Conservation (phyloP, 495 filamentous ascomycete species). For the Hypoxylon perforatum region DNA sequence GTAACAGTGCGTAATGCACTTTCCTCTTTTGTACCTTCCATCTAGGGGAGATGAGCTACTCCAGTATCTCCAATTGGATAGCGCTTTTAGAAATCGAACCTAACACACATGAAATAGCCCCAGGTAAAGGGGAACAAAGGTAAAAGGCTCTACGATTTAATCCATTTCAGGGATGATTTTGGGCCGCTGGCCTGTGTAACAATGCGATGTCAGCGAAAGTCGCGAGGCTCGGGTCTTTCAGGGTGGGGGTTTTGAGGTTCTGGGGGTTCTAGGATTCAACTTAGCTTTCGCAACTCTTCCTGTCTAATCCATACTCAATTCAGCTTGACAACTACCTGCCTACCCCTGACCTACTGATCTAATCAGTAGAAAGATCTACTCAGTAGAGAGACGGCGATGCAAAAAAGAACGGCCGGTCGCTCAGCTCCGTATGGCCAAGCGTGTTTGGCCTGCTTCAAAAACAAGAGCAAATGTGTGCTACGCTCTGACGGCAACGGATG, state of each 20-base stretch:
- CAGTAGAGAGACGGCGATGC: background rate
- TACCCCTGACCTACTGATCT: background rate
- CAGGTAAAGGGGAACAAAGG: too few relatives aligned
- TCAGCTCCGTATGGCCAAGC: constrained; percentile 51
- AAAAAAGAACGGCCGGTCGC: background rate
- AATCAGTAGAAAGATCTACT: too few relatives aligned
- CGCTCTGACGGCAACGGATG: constrained; percentile 43
- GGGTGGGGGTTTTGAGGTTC: too few relatives aligned
- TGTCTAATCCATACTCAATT: background rate
- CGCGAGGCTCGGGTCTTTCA: background rate
- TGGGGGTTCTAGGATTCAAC: too few relatives aligned
- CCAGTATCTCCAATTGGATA: too few relatives aligned
- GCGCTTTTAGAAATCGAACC: too few relatives aligned
- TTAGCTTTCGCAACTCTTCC: background rate
- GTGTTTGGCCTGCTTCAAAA: constrained; percentile 52
- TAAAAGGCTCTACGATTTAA: constrained; percentile 1
- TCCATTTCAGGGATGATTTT: background rate
- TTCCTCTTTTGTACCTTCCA: too few relatives aligned
- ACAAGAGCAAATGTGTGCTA: constrained; percentile 55
- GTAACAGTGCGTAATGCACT: too few relatives aligned
- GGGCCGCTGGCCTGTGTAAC: background rate
- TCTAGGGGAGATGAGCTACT: too few relatives aligned
- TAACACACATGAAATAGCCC: too few relatives aligned
- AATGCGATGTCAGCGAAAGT: too few relatives aligned
- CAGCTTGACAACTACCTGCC: background rate